phyloP scores from a whole-genome alignment of 1,139 yeast genomes.

The Pichia inconspicua region DNA sequence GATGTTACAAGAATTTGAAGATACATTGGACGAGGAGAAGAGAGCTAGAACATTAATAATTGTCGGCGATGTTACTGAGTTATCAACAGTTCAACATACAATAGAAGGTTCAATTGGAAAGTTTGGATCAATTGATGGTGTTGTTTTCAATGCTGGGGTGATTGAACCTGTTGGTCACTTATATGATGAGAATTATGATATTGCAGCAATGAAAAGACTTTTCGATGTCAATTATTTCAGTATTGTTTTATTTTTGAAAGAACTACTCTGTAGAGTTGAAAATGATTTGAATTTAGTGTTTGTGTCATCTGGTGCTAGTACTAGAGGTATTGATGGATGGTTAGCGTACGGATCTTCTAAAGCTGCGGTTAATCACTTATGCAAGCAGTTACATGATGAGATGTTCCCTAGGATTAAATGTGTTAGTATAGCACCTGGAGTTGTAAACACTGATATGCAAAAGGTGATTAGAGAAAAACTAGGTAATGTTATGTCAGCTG shows the following conservation, averaged over 20 bases:
- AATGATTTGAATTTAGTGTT: conserved; percentile 46
- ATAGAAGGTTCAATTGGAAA: conserved; percentile 40
- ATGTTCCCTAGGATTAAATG: conserved; percentile 47
- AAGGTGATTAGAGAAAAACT: conserved; percentile 55
- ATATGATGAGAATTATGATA: conserved; percentile 33
- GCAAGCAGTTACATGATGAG: conserved; percentile 57
- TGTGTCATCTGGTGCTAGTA: conserved; percentile 84
- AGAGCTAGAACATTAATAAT: conserved; percentile 43
- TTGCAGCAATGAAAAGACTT: conserved; percentile 52
- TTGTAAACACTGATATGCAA: conserved; percentile 88
- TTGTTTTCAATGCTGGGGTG: conserved; percentile 84
- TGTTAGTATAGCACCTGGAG: conserved; percentile 85
- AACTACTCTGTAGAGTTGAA: conserved; percentile 40
- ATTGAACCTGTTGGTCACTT: conserved; percentile 69
- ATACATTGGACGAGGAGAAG: conserved; percentile 34
- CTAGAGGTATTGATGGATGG: conserved; percentile 62
- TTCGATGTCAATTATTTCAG: conserved; percentile 79
- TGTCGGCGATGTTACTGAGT: conserved; percentile 61
- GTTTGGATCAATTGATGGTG: conserved; percentile 59
- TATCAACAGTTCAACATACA: conserved; percentile 32
- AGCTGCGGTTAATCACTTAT: conserved; percentile 78
- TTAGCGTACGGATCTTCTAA: conserved; percentile 85
- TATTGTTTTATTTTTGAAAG: conserved; percentile 52
- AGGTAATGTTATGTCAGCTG: conserved; percentile 49
- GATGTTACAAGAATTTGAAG: conserved; percentile 37